Base-by-base conservation (phyloP, 2,329 filamentous ascomycete genomes). In the Fusarium nisikadoi region DNA sequence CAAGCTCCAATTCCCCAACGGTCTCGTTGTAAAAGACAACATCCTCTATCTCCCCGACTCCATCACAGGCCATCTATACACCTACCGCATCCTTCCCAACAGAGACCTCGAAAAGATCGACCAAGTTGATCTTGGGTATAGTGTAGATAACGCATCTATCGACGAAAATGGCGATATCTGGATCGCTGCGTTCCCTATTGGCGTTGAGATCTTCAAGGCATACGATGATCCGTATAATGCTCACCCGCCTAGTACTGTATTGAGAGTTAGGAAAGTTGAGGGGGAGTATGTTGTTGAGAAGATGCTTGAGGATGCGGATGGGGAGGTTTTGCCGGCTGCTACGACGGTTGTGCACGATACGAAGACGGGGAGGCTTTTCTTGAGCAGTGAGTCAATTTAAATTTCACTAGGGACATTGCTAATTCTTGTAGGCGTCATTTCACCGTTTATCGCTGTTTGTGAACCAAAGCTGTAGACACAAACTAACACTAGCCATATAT, bases 1-100 rank as follows among this genome's bases (percentile, higher is more conserved):
- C 2, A 73, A 76, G 13, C 70, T 79, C 6, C 62, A 65, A 17
- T 78, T 75, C 46, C 80, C 81, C 36, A 83, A 82, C 45, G 80
- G 81, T 1, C 69, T 82, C 4, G 69, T 33, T 4, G 73, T 72
- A 27, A 63, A 60, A 11, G 76, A 79, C 19, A 77, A 75, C 9
- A 70, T 76, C 1, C 39, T 83, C 14, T 83, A 81, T 47, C 73
- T 82, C 2, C 80, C 80, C 0, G 75, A 74, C 61, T 73, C 77
- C 0, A 50, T 77, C 5, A 45, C 62, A 0, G 78, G 78, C 0
- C 71, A 36, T 8, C 46, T 81, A 8, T 33, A 23, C 31, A 54
- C 76, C 14, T 76, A 61, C 58, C 61, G 62, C 8, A 25, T 57
- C 13, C 54, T 70, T 1, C 31, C 63, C 0, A 62, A 66, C 17